Conservation (phyloP, 495 filamentous ascomycete species). For the Penicillium verhagenii region DNA sequence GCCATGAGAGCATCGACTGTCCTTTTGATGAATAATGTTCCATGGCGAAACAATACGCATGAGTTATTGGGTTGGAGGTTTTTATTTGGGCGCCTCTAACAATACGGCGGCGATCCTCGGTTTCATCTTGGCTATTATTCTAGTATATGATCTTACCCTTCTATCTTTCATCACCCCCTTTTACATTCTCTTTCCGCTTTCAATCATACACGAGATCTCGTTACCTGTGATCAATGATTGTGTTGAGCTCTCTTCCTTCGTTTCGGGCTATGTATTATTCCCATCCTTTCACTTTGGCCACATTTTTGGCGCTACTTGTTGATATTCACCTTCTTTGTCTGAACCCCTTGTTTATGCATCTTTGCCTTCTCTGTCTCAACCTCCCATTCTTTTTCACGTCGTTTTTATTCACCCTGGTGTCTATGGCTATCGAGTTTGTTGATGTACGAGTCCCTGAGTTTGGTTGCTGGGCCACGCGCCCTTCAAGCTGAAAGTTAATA, state of each 20-base stretch:
- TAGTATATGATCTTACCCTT: conserved; percentile 15
- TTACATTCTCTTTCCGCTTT: background rate
- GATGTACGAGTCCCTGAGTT: background rate
- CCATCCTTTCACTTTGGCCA: conserved; percentile 9
- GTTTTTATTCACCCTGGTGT: background rate
- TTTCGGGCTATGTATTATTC: conserved; percentile 23
- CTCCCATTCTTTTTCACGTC: conserved; percentile 1
- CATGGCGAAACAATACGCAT: conserved; percentile 14
- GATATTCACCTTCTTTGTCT: background rate
- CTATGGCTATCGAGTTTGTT: background rate
- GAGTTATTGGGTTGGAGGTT: conserved; percentile 8
- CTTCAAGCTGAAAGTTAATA: conserved; percentile 13
- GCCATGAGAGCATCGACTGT: conserved; percentile 93
- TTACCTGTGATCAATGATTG: background rate
- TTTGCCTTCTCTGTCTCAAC: background rate
- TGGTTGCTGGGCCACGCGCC: no score
- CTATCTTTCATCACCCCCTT: background rate
- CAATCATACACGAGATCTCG: background rate
- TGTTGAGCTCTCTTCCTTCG: conserved; percentile 13
- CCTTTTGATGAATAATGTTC: conserved; percentile 81
- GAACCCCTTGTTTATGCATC: background rate
- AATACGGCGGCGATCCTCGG: conserved; percentile 9
- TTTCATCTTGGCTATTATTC: conserved; percentile 13
- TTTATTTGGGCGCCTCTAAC: conserved; percentile 5
- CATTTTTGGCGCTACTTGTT: background rate